Percentiles rank a stretch among this genome's conserved stretches.
These are phyloP conservation scores for Galeopsis tetrahit DNA, from an alignment of 257 asterid species.

Conservation along the genomic window DNA sequence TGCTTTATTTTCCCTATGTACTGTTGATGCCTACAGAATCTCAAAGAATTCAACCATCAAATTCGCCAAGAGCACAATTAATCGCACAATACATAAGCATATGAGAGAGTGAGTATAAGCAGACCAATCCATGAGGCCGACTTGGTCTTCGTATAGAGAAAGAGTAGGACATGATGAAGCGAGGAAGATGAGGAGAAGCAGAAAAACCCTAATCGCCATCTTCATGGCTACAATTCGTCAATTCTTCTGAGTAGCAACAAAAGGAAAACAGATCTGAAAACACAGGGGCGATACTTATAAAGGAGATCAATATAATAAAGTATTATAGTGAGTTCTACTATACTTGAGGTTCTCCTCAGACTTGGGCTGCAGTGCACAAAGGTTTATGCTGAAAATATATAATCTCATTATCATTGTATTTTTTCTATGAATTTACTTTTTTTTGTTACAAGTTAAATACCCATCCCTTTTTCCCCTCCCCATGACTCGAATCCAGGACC, in stretches of 20 bases:
- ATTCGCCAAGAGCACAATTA: slow-evolving; percentile 1
- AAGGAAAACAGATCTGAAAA: slow-evolving; percentile 51
- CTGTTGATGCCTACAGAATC: slow-evolving; percentile 80
- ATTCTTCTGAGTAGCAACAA: slow-evolving; percentile 31
- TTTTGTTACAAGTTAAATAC: no score
- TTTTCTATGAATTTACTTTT: not conserved
- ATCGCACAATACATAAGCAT: slow-evolving; percentile 10
- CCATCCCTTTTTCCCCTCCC: no score
- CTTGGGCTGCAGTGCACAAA: slow-evolving; percentile 8
- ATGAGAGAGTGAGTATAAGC: slow-evolving; percentile 24
- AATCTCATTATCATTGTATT: not conserved
- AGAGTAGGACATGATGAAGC: slow-evolving; percentile 43
- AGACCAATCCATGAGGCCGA: slow-evolving; percentile 93
- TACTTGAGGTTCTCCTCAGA: no score
- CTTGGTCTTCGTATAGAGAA: slow-evolving; percentile 89
- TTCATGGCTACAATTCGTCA: slow-evolving; percentile 54
- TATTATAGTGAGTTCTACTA: not conserved
- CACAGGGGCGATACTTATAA: slow-evolving; percentile 38
- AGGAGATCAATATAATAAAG: slow-evolving; percentile 5
- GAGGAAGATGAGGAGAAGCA: slow-evolving; percentile 46
- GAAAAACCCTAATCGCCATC: slow-evolving; percentile 76
- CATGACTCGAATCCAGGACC: no score
- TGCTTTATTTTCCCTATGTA: slow-evolving; percentile 96
- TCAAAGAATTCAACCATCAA: slow-evolving; percentile 37
- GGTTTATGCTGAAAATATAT: not conserved